phyloP scores from a whole-genome alignment of 2,329 filamentous ascomycete species.

The Penicillium sp. region DNA sequence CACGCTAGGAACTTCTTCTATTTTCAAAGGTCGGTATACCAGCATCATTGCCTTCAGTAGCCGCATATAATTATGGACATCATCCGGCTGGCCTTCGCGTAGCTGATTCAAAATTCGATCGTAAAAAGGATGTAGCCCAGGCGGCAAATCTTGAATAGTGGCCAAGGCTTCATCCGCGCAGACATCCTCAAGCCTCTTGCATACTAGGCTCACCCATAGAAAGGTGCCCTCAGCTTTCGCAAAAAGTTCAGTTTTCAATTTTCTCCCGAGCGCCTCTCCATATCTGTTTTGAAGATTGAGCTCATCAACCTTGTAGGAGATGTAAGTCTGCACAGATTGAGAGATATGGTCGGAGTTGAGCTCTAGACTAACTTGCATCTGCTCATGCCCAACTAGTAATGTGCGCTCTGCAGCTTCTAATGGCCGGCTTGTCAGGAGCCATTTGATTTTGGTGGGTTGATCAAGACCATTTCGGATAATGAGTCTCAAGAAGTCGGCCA shows the following conservation, averaged over 20 bases:
- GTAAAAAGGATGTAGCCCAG: constrained; percentile 29
- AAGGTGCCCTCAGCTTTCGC: constrained; percentile 29
- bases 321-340: constrained; percentile 22
- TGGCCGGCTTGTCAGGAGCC: constrained; percentile 35
- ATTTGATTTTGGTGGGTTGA: constrained; percentile 30
- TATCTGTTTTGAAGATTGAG: constrained; percentile 18
- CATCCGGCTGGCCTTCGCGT: constrained; percentile 9
- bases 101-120: constrained; percentile 26
- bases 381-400: constrained; percentile 27
- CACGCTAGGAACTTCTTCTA: constrained; percentile 27
- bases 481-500: constrained; percentile 16
- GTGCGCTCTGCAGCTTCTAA: constrained; percentile 25
- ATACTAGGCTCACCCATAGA: constrained; percentile 34
- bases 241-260: constrained; percentile 3
- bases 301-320: constrained; percentile 24
- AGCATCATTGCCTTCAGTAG: constrained; percentile 30
- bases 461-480: constrained; percentile 24
- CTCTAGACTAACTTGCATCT: constrained; percentile 19
- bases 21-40: constrained; percentile 28
- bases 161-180: constrained; percentile 4
- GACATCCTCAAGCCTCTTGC: constrained; percentile 27
- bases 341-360: constrained; percentile 21
- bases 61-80: constrained; percentile 22
- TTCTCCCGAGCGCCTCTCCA: constrained; percentile 10
- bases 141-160: constrained; percentile 24